Base-by-base conservation (phyloP, 2,329 filamentous ascomycete genomes). In the Cladosporium sp. region DNA sequence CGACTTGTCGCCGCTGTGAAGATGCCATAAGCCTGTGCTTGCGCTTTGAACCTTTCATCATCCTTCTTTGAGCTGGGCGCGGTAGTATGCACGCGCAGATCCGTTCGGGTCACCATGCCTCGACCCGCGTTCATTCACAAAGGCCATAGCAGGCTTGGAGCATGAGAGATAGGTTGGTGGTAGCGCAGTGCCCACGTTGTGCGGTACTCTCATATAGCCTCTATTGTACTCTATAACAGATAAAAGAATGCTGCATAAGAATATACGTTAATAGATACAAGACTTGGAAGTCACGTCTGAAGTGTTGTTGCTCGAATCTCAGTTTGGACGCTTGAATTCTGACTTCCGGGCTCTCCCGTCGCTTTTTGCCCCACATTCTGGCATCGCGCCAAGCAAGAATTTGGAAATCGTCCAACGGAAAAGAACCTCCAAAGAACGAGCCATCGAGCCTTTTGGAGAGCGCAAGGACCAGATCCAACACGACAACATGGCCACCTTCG, bases 81-180 rank as follows among this genome's bases (percentile, higher is more conserved):
- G 52, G 73, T 72, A 36, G 73, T 69, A 58, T 77, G 74, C 29
- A 72, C 69, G 27, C 74, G 64, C 22, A 77, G 64, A 52, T 73
- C 68, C 60, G 71, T 65, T 50, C 51, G 51, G 36, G 50, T 49
- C 24, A 38, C 39, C 41, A 52, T 50, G 30, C 34, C 27, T 48
- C 17, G 45, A 41, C 45, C 37, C 37, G 45, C 37, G 19, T 32
- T 40, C 45, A 30, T 41, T 32, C 45, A 41, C n/a, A 24, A 34
- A n/a, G 24, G 45, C 45, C 45, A 48, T 48, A 27, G 45, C 45
- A 48, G 32, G 19, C 37, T 36, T n/a, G 3, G 32, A 8, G 8
- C 32, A 36, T 36, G 22, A 27, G 22, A 27, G 22, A 27, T 27
- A 9, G 9, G 9, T 27, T 9, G 4, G 22, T 5, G 22, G 9